These are phyloP conservation scores for Fusarium goolgardi DNA, from an alignment of 2,329 filamentous ascomycete species.

Conservation along the genomic window DNA sequence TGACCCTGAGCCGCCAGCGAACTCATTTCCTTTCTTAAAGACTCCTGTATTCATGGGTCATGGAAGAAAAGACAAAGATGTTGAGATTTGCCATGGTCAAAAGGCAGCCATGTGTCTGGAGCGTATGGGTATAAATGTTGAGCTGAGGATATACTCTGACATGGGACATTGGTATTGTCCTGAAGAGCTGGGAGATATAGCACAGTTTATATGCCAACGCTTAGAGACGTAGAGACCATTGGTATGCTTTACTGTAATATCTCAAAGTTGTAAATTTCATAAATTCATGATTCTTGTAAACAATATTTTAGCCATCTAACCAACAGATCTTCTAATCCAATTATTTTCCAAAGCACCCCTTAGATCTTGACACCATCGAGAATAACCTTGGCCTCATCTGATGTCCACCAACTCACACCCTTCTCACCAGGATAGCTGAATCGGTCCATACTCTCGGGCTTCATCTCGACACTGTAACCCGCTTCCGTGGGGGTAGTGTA, in stretches of 20 bases:
- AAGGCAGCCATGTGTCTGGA: slow-evolving; percentile 51
- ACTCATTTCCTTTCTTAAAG: slow-evolving; percentile 32
- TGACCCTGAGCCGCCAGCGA: not conserved
- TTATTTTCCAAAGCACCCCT: slow-evolving; percentile 17
- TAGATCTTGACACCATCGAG: slow-evolving; percentile 71
- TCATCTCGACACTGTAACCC: slow-evolving; percentile 96
- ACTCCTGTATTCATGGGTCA: slow-evolving; percentile 61
- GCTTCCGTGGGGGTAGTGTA: slow-evolving; percentile 86
- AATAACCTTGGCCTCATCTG: slow-evolving; percentile 80
- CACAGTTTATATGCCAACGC: slow-evolving; percentile 46
- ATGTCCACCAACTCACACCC: slow-evolving; percentile 87
- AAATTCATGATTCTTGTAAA: slow-evolving; percentile 32
- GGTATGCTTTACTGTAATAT: not conserved
- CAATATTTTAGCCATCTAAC: slow-evolving; percentile 17
- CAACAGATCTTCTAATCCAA: not conserved
- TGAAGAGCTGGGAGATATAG: slow-evolving; percentile 55
- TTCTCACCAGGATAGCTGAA: slow-evolving; percentile 81
- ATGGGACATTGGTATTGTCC: slow-evolving; percentile 60
- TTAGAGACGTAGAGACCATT: not conserved
- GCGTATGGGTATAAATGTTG: slow-evolving; percentile 50
- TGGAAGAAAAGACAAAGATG: slow-evolving; percentile 56
- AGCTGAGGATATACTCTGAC: slow-evolving; percentile 55
- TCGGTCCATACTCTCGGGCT: slow-evolving; percentile 83
- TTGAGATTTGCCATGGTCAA: slow-evolving; percentile 53
- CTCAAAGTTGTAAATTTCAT: slow-evolving; percentile 13